phyloP scores from a whole-genome alignment of 257 asterid genomes.

The Gynochthodes officinalis region DNA sequence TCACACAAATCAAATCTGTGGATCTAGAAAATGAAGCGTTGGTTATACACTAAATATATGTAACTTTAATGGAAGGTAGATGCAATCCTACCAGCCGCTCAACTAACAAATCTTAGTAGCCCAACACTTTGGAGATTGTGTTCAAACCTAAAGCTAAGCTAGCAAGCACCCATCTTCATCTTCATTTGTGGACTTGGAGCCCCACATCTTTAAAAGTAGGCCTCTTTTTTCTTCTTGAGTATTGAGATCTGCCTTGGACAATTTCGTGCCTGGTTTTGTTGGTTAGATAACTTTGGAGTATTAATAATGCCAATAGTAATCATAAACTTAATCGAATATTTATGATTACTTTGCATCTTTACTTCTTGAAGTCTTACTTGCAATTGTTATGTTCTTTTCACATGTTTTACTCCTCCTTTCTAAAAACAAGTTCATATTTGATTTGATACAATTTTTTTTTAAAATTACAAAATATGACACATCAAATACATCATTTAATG shows the following conservation, averaged over 20 bases:
- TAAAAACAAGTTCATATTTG: too few relatives aligned
- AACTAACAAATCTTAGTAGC: conserved; percentile 33
- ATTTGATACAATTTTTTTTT: too few relatives aligned
- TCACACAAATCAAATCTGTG: neutral
- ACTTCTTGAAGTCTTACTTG: too few relatives aligned
- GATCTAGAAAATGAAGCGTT: neutral
- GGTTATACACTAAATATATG: neutral
- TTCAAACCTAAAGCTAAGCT: conserved; percentile 7
- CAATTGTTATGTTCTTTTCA: too few relatives aligned
- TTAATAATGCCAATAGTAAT: too few relatives aligned
- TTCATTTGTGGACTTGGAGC: too few relatives aligned
- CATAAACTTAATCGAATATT: too few relatives aligned
- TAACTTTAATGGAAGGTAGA: conserved; percentile 5
- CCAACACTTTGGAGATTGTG: conserved; percentile 27
- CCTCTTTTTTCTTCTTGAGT: neutral
- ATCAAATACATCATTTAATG: too few relatives aligned
- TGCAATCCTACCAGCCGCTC: conserved; percentile 20
- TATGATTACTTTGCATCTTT: too few relatives aligned
- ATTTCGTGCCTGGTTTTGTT: conserved; percentile 5
- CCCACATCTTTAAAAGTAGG: conserved; percentile 11
- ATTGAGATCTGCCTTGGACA: neutral
- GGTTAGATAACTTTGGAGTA: conserved; percentile 23
- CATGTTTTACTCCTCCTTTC: too few relatives aligned
- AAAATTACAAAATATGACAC: too few relatives aligned
- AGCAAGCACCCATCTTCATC: neutral